A percentile compares a stretch with the other conserved stretches of the same genome.
Evolutionary conservation across 495 filamentous ascomycete species (phyloP).

Genomic region (Penicillium cosmopolitanum): DNA sequence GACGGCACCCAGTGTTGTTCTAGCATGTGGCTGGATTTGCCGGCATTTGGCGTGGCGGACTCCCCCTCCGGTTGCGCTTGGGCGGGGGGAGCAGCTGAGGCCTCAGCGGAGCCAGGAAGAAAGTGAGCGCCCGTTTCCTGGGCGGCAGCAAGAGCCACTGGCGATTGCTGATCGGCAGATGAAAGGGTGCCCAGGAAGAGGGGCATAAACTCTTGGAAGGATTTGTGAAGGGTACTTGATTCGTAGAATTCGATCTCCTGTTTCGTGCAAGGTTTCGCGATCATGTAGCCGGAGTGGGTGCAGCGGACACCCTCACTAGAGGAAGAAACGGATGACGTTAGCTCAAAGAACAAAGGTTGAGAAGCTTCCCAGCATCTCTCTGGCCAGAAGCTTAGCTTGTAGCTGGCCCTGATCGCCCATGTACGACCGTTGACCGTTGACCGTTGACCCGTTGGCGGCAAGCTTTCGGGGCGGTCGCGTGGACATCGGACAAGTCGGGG

Average conservation of each 20-base stretch:
- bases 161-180: slow-evolving; percentile 54
- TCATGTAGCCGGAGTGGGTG: slow-evolving; percentile 78
- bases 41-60: slow-evolving; percentile 8
- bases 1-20: slow-evolving; percentile 49
- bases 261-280: slow-evolving; percentile 92
- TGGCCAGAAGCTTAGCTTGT: neutral
- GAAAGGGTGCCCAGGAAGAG: slow-evolving; percentile 79
- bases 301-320: slow-evolving; percentile 87
- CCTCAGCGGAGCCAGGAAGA: slow-evolving; percentile 32
- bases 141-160: slow-evolving; percentile 46
- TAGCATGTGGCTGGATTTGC: slow-evolving; percentile 23
- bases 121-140: slow-evolving; percentile 43
- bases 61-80: neutral
- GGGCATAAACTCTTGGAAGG: slow-evolving; percentile 79
- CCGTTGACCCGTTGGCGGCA: neutral
- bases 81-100: slow-evolving; percentile 2
- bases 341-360: too few species aligned
- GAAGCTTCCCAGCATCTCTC: too few species aligned
- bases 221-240: slow-evolving; percentile 67
- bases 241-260: slow-evolving; percentile 94
- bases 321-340: slow-evolving; percentile 14
- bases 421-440: neutral
- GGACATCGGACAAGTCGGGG: slow-evolving; percentile 5
- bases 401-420: slow-evolving; percentile 5
- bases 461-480: slow-evolving; percentile 13